phyloP scores from a whole-genome alignment of 2,329 filamentous ascomycete genomes.

The Exophiala sp. region DNA sequence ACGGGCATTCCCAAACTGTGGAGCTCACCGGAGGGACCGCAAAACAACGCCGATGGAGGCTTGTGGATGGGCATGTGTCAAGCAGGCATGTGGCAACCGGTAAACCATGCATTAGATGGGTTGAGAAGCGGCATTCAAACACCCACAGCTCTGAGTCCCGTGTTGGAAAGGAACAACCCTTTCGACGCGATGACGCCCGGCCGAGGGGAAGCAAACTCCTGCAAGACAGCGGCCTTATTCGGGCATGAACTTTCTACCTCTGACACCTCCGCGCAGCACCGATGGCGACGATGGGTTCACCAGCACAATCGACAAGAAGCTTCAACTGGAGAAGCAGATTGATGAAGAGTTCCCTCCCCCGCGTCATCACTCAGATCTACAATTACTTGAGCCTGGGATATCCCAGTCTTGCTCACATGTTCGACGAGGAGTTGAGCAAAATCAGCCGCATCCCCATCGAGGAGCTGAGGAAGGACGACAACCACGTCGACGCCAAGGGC shows the following conservation, averaged over 20 bases:
- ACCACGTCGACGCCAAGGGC: conserved; percentile 59
- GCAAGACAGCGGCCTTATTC: conserved; percentile 24
- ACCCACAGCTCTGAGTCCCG: conserved; percentile 37
- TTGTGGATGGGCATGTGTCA: conserved; percentile 33
- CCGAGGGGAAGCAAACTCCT: conserved; percentile 28
- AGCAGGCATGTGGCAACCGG: conserved; percentile 27
- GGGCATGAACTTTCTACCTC: conserved; percentile 22
- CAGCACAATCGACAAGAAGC: conserved; percentile 30
- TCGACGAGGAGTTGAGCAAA: conserved; percentile 77
- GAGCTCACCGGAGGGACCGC: conserved; percentile 28
- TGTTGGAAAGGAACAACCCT: conserved; percentile 32
- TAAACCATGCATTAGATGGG: conserved; percentile 21
- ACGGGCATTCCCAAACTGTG: conserved; percentile 34
- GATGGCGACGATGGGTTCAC: conserved; percentile 39
- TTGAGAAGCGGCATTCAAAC: conserved; percentile 35
- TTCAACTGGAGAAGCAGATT: conserved; percentile 42
- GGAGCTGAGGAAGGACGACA: conserved; percentile 68
- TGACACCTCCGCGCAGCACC: conserved; percentile 46
- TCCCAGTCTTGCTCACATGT: conserved; percentile 73
- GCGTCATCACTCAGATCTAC: conserved; percentile 90
- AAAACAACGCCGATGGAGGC: conserved; percentile 20
- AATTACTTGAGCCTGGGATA: conserved; percentile 94
- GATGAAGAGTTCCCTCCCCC: conserved; percentile 68
- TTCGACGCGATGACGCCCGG: conserved; percentile 20
- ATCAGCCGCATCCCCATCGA: conserved; percentile 65